Evolutionary conservation across 2,329 filamentous ascomycete genomes (phyloP).

Genomic region (Clarireedia homoeocarpa): DNA sequence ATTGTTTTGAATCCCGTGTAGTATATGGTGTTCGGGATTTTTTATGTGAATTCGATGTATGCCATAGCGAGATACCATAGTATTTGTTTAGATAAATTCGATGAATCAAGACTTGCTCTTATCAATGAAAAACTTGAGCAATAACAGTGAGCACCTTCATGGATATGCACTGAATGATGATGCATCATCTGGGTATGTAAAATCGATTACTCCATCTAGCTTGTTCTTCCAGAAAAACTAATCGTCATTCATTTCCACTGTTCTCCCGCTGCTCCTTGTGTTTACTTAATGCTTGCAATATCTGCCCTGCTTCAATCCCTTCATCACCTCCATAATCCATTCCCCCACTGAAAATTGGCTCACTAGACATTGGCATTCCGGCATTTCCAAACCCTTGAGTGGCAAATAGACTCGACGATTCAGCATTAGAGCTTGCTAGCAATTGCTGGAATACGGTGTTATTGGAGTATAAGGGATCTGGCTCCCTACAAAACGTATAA

Average conservation of each 20-base stretch:
- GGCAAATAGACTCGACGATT: conserved; percentile 20
- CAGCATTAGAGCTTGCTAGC: conserved; percentile 23
- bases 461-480: conserved; percentile 25
- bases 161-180: no score
- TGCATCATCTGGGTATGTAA: no score
- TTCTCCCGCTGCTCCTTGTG: conserved; percentile 18
- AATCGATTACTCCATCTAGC: not conserved
- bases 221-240: not conserved
- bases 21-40: not conserved
- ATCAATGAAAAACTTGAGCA: no score
- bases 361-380: conserved; percentile 5
- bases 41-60: not conserved
- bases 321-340: conserved; percentile 21
- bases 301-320: conserved; percentile 28
- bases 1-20: no score
- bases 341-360: conserved; percentile 3
- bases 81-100: no score
- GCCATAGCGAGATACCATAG: no score
- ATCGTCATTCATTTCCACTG: not conserved
- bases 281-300: conserved; percentile 26
- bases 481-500: conserved; percentile 27
- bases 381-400: conserved; percentile 13
- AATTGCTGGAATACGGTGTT: conserved; percentile 27
- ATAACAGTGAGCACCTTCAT: no score
- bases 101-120: no score